These are phyloP conservation scores for Trichophyton schoenleinii DNA, from an alignment of 2,329 filamentous ascomycete species.

Conservation along the genomic window DNA sequence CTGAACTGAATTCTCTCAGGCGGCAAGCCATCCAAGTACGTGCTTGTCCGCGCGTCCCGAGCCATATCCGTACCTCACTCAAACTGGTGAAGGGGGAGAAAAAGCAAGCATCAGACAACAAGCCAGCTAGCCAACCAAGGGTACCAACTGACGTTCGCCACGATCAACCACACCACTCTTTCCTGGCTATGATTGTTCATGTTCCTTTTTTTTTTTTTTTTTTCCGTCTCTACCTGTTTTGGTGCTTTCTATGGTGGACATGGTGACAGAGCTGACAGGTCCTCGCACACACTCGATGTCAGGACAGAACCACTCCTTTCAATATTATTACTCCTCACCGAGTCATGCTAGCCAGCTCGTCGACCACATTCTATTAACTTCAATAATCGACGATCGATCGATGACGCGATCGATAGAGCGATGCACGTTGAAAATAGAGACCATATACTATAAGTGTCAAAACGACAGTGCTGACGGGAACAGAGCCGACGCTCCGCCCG, in stretches of 20 bases:
- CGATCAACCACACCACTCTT: background rate
- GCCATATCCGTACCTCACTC: too few relatives aligned
- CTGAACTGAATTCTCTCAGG: too few relatives aligned
- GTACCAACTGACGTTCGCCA: background rate
- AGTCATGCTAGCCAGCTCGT: background rate
- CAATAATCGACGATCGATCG: background rate
- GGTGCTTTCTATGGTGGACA: background rate
- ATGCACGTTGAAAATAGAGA: background rate
- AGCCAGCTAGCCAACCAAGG: background rate
- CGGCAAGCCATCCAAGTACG: too few relatives aligned
- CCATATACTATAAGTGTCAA: too few relatives aligned
- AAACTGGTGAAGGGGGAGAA: background rate
- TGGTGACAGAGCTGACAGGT: background rate
- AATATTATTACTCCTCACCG: background rate
- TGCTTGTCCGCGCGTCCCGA: too few relatives aligned
- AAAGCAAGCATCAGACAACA: background rate
- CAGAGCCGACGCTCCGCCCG: too few relatives aligned
- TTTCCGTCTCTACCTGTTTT: background rate
- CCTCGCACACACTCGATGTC: too few relatives aligned
- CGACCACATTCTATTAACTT: background rate
- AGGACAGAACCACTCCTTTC: too few relatives aligned
- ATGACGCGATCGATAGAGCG: background rate
- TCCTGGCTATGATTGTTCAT: background rate
- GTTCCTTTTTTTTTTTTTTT: too few relatives aligned
- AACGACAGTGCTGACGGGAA: too few relatives aligned